These are phyloP conservation scores for Pythium rhizo-oryzae DNA, from an alignment of 352 stramenopile species.

Conservation along the genomic window DNA sequence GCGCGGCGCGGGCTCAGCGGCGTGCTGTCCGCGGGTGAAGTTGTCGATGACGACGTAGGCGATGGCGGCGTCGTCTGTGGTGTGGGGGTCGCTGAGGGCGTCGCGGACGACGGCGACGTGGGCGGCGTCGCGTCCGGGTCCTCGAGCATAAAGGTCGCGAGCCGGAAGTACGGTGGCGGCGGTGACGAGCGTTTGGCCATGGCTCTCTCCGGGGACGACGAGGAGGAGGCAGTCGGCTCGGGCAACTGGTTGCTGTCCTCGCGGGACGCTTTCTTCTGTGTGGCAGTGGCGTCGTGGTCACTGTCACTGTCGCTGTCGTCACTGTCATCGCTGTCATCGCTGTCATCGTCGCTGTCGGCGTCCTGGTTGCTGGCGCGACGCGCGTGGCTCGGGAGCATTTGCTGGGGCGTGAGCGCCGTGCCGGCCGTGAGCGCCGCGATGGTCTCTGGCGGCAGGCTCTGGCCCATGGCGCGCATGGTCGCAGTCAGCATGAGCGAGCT, in stretches of 20 bases:
- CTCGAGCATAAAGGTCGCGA: slow-evolving; percentile 29
- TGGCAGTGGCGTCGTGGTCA: not conserved
- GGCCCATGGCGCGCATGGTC: slow-evolving; percentile 26
- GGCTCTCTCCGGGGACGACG: too few relatives aligned
- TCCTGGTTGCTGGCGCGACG: slow-evolving; percentile 28
- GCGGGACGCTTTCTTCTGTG: not conserved
- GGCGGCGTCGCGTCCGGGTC: slow-evolving; percentile 12
- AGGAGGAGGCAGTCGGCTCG: not conserved
- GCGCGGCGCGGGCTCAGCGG: slow-evolving; percentile 5
- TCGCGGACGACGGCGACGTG: not conserved
- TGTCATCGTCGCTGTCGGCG: slow-evolving; percentile 2
- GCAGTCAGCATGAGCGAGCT: slow-evolving; percentile 26
- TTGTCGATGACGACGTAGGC: not conserved
- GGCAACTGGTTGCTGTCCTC: slow-evolving; percentile 11
- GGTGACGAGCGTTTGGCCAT: not conserved
- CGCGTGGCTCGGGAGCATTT: not conserved
- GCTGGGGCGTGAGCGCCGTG: not conserved
- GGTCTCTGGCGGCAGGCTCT: slow-evolving; percentile 1
- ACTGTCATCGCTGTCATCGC: not conserved
- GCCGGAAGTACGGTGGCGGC: slow-evolving; percentile 26
- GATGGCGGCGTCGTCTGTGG: not conserved
- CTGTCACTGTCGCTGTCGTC: not conserved
- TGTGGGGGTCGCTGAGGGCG: not conserved
- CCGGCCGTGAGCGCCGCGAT: not conserved
- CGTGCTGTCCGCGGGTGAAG: too few relatives aligned